Evolutionary conservation across 2,329 filamentous ascomycete genomes (phyloP), one percentile per base, ranked within the genome.

Genomic region (Neofusicoccum laricinum): DNA sequence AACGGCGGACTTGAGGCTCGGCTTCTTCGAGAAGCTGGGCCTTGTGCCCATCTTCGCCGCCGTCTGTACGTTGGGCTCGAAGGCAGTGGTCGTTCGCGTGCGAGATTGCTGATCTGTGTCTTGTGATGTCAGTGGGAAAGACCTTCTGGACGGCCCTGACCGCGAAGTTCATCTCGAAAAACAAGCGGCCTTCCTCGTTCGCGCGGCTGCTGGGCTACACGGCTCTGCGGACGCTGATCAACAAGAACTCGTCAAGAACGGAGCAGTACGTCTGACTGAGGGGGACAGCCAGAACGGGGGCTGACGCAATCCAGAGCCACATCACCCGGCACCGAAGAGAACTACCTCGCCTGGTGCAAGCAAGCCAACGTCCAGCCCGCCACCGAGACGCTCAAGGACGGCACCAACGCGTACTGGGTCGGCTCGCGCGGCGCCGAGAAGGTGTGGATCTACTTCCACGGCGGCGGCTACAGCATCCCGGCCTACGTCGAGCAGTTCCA

Each of bases 391-490:
- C 61, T 63, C 40, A 51, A 55, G 12, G 61, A 63, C 19, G 61
- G 61, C n/a, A 63, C 61, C 8, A 38, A 25, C 43, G 61, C 61
- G 2, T 63, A 55, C 50, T 63, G 61, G 61, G 50, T 63, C 19
- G 61, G 61, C 19, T 57, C 61, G 17, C 46, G 36, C 25, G 50
- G 21, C 14, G 61, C 61, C 30, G 34, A 55, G n/a, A 57, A 46
- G 1, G 61, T 63, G 30, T 48, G 40, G 50, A 51, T 63, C 14
- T 63, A 48, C 50, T 55, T 63, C 25, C 61, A 55, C 49, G 61
- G 61, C 40, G 61, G 61, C 50, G 61, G 61, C 61, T 63, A 63
- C 50, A 45, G 25, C 32, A 30, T 63, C 17, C 61, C 61, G 17
- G 50, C 50, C 25, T 38, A n/a, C 3, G 15, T 17, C 17, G 11